Evolutionary conservation across 176 grass and related monocot genomes (phyloP).

Genomic region (Ensete glaucum): DNA sequence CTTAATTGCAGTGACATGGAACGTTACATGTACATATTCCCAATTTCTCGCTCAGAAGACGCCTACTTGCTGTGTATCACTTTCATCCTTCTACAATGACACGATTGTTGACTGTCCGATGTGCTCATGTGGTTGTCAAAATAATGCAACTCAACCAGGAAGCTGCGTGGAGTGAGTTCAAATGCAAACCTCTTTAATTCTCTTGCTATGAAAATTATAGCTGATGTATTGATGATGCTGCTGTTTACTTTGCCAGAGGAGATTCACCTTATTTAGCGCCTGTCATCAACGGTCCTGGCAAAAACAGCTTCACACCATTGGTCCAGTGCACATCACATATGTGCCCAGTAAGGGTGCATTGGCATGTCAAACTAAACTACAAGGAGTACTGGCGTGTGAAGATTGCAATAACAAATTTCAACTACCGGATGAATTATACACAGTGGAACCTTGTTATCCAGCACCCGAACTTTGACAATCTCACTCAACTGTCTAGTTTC

Average conservation of each 20-base stretch:
- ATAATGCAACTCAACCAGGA: slow-evolving; percentile 49
- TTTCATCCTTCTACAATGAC: slow-evolving; percentile 97
- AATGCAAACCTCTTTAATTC: not conserved
- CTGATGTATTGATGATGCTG: not conserved
- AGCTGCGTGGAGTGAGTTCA: slow-evolving; percentile 85
- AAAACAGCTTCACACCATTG: not conserved
- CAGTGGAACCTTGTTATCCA: slow-evolving; percentile 16
- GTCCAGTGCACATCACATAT: slow-evolving; percentile 16
- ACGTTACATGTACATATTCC: slow-evolving; percentile 95
- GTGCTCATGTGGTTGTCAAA: slow-evolving; percentile 88
- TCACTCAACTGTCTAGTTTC: slow-evolving; percentile 7
- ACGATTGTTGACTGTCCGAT: slow-evolving; percentile 95
- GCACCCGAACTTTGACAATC: slow-evolving; percentile 7
- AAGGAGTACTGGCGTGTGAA: slow-evolving; percentile 16
- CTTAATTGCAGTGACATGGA: slow-evolving; percentile 77
- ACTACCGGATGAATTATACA: slow-evolving; percentile 16
- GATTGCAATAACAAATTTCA: slow-evolving; percentile 16
- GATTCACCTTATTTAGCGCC: slow-evolving; percentile 17
- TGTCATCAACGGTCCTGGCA: slow-evolving; percentile 1
- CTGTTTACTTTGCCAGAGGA: not conserved
- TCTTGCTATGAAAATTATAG: not conserved
- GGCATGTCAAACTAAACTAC: slow-evolving; percentile 16
- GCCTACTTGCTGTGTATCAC: slow-evolving; percentile 88
- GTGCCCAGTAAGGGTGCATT: slow-evolving; percentile 17
- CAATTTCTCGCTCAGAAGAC: slow-evolving; percentile 97